Evolutionary conservation across 2,329 filamentous ascomycete genomes (phyloP).

Genomic region (Rugonectria rugulosa): DNA sequence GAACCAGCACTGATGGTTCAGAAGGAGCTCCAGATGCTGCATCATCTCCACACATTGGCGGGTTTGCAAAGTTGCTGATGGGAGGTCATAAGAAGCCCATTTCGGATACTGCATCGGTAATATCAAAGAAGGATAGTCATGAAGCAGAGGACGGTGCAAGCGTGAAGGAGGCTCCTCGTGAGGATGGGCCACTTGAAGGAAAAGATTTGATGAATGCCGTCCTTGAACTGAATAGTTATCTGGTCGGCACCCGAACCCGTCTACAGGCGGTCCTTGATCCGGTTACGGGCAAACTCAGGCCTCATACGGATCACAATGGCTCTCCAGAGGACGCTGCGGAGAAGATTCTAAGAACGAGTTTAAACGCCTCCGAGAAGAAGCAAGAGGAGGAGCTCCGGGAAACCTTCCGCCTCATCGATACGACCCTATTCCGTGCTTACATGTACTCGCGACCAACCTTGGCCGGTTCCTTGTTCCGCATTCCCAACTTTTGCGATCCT

Average conservation of each 20-base stretch:
- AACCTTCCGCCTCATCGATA: constrained; percentile 88
- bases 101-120: constrained; percentile 66
- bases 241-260: constrained; percentile 81
- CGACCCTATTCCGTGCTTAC: constrained; percentile 90
- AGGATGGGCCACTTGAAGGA: constrained; percentile 70
- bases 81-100: constrained; percentile 53
- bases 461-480: constrained; percentile 88
- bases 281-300: constrained; percentile 67
- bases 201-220: constrained; percentile 86
- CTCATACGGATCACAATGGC: constrained; percentile 52
- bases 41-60: constrained; percentile 50
- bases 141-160: constrained; percentile 65
- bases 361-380: constrained; percentile 61
- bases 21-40: constrained; percentile 40
- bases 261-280: constrained; percentile 70
- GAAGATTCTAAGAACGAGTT: constrained; percentile 58
- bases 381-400: constrained; percentile 76
- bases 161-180: constrained; percentile 52
- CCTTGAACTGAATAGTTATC: constrained; percentile 82
- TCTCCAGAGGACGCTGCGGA: constrained; percentile 61
- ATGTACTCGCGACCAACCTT: constrained; percentile 91
- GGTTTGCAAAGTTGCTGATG: constrained; percentile 64
- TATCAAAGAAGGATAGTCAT: constrained; percentile 58
- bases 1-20: constrained; percentile 39
- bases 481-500: constrained; percentile 96